Percentiles rank a stretch among this genome's conserved stretches.
Evolutionary conservation across 176 grass and related monocot species (phyloP).

Genomic region (Aegilops longissima): DNA sequence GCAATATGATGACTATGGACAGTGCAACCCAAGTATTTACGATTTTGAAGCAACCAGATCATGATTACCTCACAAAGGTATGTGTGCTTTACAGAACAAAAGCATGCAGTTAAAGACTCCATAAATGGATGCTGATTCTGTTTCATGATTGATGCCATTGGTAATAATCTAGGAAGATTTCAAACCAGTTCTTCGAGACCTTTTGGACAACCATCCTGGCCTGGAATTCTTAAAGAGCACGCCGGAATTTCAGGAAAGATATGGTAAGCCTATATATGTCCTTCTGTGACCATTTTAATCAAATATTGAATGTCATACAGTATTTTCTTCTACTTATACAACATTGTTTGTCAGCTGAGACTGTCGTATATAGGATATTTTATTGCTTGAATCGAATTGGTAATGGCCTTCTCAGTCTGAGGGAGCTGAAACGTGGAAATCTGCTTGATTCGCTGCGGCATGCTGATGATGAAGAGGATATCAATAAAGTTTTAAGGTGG

Average conservation of each 20-base stretch:
- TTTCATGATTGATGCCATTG: constrained; percentile 21
- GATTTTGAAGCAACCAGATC: constrained; percentile 75
- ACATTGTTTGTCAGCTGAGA: constrained; percentile 77
- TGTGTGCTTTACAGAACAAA: constrained; percentile 21
- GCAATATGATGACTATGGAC: constrained; percentile 88
- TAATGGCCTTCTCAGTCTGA: constrained; percentile 75
- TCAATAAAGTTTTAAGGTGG: constrained; percentile 95
- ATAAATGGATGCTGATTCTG: constrained; percentile 12
- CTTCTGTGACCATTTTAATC: constrained; percentile 12
- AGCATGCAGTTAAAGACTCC: constrained; percentile 5
- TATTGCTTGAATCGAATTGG: constrained; percentile 92
- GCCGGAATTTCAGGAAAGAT: constrained; percentile 99
- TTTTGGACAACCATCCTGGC: constrained; percentile 88
- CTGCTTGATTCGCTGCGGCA: constrained; percentile 76
- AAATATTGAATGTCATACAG: background rate
- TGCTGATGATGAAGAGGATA: constrained; percentile 97
- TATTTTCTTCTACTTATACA: constrained; percentile 45
- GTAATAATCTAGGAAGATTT: constrained; percentile 78
- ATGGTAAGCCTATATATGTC: constrained; percentile 49
- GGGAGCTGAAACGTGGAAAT: constrained; percentile 92
- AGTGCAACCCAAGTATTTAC: constrained; percentile 75
- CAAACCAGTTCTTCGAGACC: constrained; percentile 83
- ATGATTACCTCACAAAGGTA: constrained; percentile 76
- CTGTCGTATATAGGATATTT: constrained; percentile 96
- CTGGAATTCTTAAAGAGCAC: constrained; percentile 96